Conservation (phyloP, 441 rosid species). For the Hypseocharis bilobata region DNA sequence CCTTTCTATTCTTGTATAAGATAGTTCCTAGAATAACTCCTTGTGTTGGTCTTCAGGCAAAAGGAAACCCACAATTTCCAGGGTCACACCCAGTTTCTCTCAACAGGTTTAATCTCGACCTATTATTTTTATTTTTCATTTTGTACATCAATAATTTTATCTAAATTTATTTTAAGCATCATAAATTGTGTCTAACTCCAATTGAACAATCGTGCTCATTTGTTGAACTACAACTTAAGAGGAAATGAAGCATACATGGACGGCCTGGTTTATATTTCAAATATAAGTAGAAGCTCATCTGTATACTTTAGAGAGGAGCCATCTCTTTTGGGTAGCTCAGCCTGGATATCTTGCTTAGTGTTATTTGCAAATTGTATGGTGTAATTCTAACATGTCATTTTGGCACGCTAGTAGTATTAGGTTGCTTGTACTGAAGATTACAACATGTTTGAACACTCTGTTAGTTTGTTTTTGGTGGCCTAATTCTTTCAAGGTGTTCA, state of each 20-base stretch:
- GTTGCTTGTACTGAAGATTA: no score
- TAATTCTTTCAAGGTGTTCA: no score
- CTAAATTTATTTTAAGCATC: slow-evolving; percentile 6
- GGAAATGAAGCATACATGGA: not conserved
- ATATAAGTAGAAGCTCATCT: not conserved
- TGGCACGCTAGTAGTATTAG: not conserved
- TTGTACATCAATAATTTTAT: not conserved
- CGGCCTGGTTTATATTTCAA: not conserved
- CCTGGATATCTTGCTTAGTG: not conserved
- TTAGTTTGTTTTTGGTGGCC: not conserved
- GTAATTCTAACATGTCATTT: not conserved
- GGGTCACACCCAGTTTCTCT: slow-evolving; percentile 99
- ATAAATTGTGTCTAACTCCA: not conserved
- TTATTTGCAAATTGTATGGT: not conserved
- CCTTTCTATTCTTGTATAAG: not conserved
- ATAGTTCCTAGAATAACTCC: not conserved
- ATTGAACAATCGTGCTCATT: not conserved
- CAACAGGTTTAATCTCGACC: slow-evolving; percentile 47
- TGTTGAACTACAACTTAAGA: not conserved
- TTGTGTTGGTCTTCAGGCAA: slow-evolving; percentile 42
- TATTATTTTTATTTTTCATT: slow-evolving; percentile 8
- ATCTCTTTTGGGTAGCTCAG: not conserved
- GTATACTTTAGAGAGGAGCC: not conserved
- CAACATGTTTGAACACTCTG: not conserved
- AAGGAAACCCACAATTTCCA: slow-evolving; percentile 76